Evolutionary conservation across 257 asterid species (phyloP).

Genomic region (Gardenia jasminoides): DNA sequence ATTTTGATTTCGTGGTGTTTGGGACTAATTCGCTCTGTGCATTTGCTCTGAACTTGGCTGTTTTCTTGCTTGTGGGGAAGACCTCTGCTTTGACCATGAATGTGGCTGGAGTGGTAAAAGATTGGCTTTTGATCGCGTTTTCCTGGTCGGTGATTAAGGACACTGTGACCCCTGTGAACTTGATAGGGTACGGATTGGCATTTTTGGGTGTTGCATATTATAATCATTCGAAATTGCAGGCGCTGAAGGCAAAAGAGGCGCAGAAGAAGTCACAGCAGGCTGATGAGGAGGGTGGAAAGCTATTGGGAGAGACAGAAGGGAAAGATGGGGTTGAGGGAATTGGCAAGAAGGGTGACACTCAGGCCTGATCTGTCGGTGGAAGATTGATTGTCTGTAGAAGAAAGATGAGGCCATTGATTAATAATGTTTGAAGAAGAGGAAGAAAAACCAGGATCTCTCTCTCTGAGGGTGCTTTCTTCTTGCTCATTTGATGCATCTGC

Average conservation of each 20-base stretch:
- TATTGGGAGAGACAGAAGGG: slow-evolving; percentile 41
- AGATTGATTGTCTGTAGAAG: neutral
- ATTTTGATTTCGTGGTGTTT: slow-evolving; percentile 49
- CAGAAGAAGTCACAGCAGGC: slow-evolving; percentile 46
- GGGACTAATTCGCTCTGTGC: slow-evolving; percentile 74
- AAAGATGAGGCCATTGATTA: neutral
- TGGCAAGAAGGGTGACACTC: slow-evolving; percentile 47
- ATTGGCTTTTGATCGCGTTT: slow-evolving; percentile 74
- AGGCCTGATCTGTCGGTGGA: slow-evolving; percentile 24
- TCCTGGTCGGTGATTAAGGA: slow-evolving; percentile 91
- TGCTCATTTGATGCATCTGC: slow-evolving; percentile 4
- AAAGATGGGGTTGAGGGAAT: slow-evolving; percentile 29
- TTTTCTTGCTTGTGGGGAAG: slow-evolving; percentile 69
- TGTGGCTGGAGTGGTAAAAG: slow-evolving; percentile 75
- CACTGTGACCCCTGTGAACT: slow-evolving; percentile 56
- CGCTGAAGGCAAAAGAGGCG: slow-evolving; percentile 61
- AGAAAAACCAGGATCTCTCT: neutral
- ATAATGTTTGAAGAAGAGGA: neutral
- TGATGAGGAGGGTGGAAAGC: slow-evolving; percentile 49
- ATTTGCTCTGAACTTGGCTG: slow-evolving; percentile 70
- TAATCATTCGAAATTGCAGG: slow-evolving; percentile 70
- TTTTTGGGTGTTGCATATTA: slow-evolving; percentile 66
- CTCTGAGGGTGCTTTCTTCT: neutral
- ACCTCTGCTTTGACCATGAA: slow-evolving; percentile 86
- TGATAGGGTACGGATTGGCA: slow-evolving; percentile 73